phyloP scores from a whole-genome alignment of 169 alveolate species.

The Eimeria necatrix region DNA sequence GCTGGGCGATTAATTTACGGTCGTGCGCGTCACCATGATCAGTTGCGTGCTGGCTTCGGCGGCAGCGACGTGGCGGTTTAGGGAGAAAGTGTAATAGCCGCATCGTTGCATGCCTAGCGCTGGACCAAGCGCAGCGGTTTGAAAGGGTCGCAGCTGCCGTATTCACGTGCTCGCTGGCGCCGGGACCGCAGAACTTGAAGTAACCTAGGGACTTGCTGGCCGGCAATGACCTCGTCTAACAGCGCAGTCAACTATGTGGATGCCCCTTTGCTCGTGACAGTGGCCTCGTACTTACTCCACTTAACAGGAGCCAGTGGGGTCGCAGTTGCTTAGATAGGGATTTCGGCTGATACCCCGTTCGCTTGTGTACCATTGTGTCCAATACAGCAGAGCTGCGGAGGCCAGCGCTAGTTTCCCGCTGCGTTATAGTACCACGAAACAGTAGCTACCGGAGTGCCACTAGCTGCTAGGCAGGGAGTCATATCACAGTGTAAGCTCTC shows the following conservation, averaged over 20 bases:
- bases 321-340: too few relatives aligned
- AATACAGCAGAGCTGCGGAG: too few relatives aligned
- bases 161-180: neutral
- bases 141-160: neutral
- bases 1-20: neutral
- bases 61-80: neutral
- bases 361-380: too few relatives aligned
- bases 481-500: too few relatives aligned
- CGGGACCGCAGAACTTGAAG: constrained; percentile 20
- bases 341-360: too few relatives aligned
- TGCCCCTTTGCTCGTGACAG: neutral
- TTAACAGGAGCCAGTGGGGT: too few relatives aligned
- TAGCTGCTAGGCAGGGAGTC: neutral
- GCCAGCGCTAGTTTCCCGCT: too few relatives aligned
- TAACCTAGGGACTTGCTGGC: neutral
- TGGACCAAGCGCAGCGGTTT: constrained; percentile 17
- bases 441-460: neutral
- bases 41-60: neutral
- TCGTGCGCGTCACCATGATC: neutral
- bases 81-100: neutral
- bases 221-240: neutral
- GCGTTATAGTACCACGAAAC: too few relatives aligned
- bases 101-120: too few relatives aligned
- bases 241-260: neutral
- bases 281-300: neutral